These are phyloP conservation scores for Alternaria arbusti DNA, from an alignment of 2,329 filamentous ascomycete species.

Conservation along the genomic window DNA sequence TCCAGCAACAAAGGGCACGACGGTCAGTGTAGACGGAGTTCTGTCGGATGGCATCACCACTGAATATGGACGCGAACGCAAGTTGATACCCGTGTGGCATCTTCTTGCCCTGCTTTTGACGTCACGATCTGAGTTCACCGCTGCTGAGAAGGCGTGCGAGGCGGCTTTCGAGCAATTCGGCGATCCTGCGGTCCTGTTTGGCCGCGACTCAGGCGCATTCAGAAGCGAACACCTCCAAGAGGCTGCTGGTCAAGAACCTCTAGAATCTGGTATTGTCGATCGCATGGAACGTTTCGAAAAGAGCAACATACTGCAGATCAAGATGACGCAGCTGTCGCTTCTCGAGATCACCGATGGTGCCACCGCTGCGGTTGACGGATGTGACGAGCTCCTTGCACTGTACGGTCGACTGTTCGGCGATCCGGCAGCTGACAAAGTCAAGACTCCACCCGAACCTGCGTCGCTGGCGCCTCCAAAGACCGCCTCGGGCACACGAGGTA, in stretches of 20 bases:
- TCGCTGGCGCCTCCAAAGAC: conserved; percentile 62
- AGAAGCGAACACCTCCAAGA: conserved; percentile 71
- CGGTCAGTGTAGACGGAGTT: conserved; percentile 41
- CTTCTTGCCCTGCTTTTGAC: conserved; percentile 84
- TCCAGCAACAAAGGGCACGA: conserved; percentile 52
- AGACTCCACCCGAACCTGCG: conserved; percentile 51
- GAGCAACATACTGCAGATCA: conserved; percentile 87
- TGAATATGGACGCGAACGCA: conserved; percentile 60
- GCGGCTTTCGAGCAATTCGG: conserved; percentile 91
- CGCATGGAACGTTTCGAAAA: conserved; percentile 85
- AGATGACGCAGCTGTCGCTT: conserved; percentile 90
- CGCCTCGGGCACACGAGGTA: conserved; percentile 74
- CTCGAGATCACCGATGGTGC: conserved; percentile 84
- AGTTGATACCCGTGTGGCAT: conserved; percentile 86
- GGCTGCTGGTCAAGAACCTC: conserved; percentile 19
- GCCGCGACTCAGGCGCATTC: conserved; percentile 60
- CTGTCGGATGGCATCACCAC: conserved; percentile 32
- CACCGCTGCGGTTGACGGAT: conserved; percentile 84
- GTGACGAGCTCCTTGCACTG: conserved; percentile 80
- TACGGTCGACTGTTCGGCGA: conserved; percentile 83
- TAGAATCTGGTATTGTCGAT: conserved; percentile 66
- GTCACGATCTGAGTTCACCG: conserved; percentile 81
- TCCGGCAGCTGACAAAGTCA: conserved; percentile 47
- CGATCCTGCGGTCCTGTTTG: conserved; percentile 73
- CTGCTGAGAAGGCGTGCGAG: conserved; percentile 83